These are phyloP conservation scores for Chamaecyparis obtusa DNA, from an alignment of 75 land plant species.

Conservation along the genomic window DNA sequence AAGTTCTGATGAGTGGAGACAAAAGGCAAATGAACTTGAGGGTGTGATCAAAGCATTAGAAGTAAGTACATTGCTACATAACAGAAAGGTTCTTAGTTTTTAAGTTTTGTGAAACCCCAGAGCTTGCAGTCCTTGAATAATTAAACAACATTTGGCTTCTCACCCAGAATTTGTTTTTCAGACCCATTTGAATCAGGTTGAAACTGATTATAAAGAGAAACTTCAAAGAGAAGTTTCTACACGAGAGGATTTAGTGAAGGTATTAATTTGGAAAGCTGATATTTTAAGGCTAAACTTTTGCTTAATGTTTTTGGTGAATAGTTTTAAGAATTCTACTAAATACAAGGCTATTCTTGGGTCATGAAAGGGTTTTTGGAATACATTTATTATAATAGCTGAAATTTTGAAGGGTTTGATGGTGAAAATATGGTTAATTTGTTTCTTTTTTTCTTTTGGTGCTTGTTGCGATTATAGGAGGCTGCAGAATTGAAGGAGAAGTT, in stretches of 20 bases:
- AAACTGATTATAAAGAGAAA: conserved; percentile 72
- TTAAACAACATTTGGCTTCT: conserved; percentile 1
- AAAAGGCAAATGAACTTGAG: conserved; percentile 91
- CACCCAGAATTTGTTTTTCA: conserved; percentile 18
- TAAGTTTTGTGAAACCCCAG: not conserved
- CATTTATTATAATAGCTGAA: not conserved
- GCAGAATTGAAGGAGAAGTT: conserved; percentile 63
- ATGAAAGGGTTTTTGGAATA: not conserved
- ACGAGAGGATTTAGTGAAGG: conserved; percentile 57
- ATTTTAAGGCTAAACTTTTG: not conserved
- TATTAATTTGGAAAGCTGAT: conserved; percentile 17
- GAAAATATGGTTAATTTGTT: not conserved
- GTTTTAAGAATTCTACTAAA: not conserved
- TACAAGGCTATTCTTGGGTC: not conserved
- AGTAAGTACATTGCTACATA: conserved; percentile 30
- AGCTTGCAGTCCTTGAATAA: not conserved
- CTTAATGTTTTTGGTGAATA: not conserved
- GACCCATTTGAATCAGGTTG: conserved; percentile 79
- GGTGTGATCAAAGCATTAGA: conserved; percentile 96
- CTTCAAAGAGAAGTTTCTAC: conserved; percentile 57
- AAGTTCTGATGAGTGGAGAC: conserved; percentile 93
- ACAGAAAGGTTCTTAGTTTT: not conserved
- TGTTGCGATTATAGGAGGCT: conserved; percentile 40
- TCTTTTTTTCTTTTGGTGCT: not conserved
- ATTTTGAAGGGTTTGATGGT: not conserved